Evolutionary conservation across 2,329 filamentous ascomycete genomes (phyloP), one percentile per base, ranked within the genome.

Genomic region (Dichotomopilus funicola): DNA sequence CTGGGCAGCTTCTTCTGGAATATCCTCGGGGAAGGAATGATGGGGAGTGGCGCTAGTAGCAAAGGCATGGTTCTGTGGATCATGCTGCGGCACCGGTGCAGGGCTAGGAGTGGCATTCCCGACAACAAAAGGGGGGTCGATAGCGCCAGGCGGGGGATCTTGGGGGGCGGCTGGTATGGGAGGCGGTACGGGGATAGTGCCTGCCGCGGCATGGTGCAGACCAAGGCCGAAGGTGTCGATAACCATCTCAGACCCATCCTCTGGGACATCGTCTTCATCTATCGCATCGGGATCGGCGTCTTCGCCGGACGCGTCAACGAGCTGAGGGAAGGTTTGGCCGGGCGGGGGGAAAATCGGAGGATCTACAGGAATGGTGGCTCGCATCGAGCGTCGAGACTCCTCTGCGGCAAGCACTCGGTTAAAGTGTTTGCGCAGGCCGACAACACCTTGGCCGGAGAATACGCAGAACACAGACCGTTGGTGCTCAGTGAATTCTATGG

Each of bases 391-490:
- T 37, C 36, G 40, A 27, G 51, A n/a, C 13, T 46, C 47, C 43
- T 49, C 37, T 13, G 40, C 31, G 10, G 41, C 43, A 19, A 33
- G 42, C 35, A 47, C 6, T 36, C 34, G 50, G 68, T 91, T 95
- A 41, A 99, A 78, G 67, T 91, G 88, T 34, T 86, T 80, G 43
- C 92, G 86, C 33, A 99, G 81, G 42, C 82, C 81, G 43, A 77
- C 76, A 1, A 99, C 92, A 54, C 91, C 91, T 33, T 82, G 80
- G 5, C 94, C 92, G 1, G 91, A 96, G 71, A 99, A 99, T 53
- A 99, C 94, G 67, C 94, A 99, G 69, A 99, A 99, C 6, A 97
- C 90, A 51, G 92, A 87, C 60, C 94, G 85, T 70, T 99, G 94
- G 67, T 96, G 91, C 47, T 92, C 88, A 13, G 91, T 97, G 69